Evolutionary conservation across 2,329 filamentous ascomycete genomes (phyloP).

Genomic region (Nemania serpens): DNA sequence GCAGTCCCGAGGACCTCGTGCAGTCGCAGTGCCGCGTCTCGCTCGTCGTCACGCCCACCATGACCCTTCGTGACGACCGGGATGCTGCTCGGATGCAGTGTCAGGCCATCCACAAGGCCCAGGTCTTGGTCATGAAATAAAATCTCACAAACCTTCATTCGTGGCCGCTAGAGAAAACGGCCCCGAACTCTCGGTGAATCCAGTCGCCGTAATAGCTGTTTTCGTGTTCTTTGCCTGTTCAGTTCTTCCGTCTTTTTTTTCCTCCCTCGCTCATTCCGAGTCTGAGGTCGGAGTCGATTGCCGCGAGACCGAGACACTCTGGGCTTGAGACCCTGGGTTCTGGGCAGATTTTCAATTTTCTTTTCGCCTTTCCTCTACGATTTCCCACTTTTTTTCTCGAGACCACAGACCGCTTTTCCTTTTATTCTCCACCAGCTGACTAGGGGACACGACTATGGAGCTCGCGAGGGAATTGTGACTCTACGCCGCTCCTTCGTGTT

Average conservation of each 20-base stretch:
- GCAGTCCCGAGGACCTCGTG: slow-evolving; percentile 31
- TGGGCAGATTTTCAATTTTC: not conserved
- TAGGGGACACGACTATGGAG: too few species aligned
- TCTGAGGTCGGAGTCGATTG: not conserved
- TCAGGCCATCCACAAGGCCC: slow-evolving; percentile 36
- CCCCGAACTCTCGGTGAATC: too few species aligned
- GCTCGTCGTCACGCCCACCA: slow-evolving; percentile 39
- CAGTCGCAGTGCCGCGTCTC: slow-evolving; percentile 36
- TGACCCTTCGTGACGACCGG: slow-evolving; percentile 37
- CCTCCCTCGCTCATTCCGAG: too few species aligned
- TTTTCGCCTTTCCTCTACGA: not conserved
- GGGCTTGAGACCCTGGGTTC: not conserved
- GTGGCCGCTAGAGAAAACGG: too few species aligned
- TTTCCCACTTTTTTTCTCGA: not conserved
- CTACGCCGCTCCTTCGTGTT: too few species aligned
- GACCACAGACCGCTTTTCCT: too few species aligned
- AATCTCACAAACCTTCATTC: not conserved
- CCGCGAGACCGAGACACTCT: not conserved
- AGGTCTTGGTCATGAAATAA: slow-evolving; percentile 42
- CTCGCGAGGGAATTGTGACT: too few species aligned
- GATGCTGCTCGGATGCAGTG: slow-evolving; percentile 29
- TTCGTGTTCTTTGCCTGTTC: too few species aligned
- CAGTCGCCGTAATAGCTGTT: too few species aligned
- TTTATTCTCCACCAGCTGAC: too few species aligned
- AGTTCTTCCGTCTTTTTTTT: too few species aligned